phyloP scores from a whole-genome alignment of 805 yeast genomes.

The Limtongia smithiae region DNA sequence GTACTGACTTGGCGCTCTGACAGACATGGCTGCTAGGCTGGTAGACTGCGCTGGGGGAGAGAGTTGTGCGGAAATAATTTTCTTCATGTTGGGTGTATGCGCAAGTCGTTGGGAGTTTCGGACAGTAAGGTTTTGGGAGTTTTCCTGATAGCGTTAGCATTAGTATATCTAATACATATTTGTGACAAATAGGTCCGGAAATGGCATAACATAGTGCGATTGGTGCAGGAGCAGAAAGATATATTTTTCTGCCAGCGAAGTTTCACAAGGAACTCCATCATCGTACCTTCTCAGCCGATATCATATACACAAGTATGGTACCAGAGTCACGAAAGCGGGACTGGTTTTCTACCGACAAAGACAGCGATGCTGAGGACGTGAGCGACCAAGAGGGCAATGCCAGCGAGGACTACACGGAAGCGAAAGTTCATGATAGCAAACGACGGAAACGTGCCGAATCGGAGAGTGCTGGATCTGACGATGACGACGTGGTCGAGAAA shows the following conservation, averaged over 20 bases:
- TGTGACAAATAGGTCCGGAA: too few species aligned
- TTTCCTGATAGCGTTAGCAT: too few species aligned
- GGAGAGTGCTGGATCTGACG: conserved; percentile 19
- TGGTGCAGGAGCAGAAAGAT: too few species aligned
- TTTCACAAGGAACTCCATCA: too few species aligned
- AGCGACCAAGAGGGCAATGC: too few species aligned
- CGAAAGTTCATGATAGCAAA: too few species aligned
- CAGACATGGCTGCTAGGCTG: not conserved
- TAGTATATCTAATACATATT: too few species aligned
- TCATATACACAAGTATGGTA: conserved; percentile 2
- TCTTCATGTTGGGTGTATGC: not conserved
- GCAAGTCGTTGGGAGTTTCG: too few species aligned
- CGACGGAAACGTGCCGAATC: conserved; percentile 32
- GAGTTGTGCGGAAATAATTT: not conserved
- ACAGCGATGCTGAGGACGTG: too few species aligned
- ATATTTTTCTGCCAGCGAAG: too few species aligned
- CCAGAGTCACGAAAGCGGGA: conserved; percentile 11
- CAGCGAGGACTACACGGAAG: conserved; percentile 27
- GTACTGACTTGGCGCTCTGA: not conserved
- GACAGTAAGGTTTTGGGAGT: not conserved
- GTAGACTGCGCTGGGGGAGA: not conserved
- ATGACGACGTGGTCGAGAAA: conserved; percentile 28
- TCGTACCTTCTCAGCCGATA: too few species aligned
- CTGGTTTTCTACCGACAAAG: conserved; percentile 28
- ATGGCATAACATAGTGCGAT: too few species aligned